A percentile compares a stretch with the other conserved stretches of the same genome.
Evolutionary conservation across 352 stramenopile species (phyloP).

Genomic region (Achlya hypogyna): DNA sequence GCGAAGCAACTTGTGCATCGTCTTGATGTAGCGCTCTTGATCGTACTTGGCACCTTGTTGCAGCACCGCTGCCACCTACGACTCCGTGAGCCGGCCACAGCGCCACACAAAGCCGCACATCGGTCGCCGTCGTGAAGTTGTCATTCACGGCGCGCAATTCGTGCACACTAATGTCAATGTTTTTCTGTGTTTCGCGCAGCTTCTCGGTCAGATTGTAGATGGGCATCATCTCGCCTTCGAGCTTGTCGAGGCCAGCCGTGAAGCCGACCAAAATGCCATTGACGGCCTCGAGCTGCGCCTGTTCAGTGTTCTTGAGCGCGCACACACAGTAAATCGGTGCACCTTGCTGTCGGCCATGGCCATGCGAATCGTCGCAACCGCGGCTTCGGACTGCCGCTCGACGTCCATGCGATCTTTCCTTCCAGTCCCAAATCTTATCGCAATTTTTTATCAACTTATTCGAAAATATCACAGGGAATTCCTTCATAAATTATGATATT

Average conservation of each 20-base stretch:
- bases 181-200: slow-evolving; percentile 70
- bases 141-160: slow-evolving; percentile 60
- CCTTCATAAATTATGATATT: too few species aligned
- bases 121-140: slow-evolving; percentile 60
- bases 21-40: slow-evolving; percentile 52
- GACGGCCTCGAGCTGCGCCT: slow-evolving; percentile 34
- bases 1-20: slow-evolving; percentile 56
- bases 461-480: too few species aligned
- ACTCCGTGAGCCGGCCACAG: too few species aligned
- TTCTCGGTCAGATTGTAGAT: slow-evolving; percentile 80
- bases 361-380: slow-evolving; percentile 50
- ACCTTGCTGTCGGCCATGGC: slow-evolving; percentile 60
- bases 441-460: too few species aligned
- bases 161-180: slow-evolving; percentile 71
- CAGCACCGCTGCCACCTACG: slow-evolving; percentile 55
- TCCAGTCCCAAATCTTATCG: too few species aligned
- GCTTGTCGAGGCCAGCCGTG: slow-evolving; percentile 5
- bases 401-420: slow-evolving; percentile 41
- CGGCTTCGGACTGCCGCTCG: slow-evolving; percentile 36
- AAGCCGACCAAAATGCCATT: slow-evolving; percentile 57
- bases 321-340: not conserved
- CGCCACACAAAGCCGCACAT: slow-evolving; percentile 41
- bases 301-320: too few species aligned
- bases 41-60: slow-evolving; percentile 64
- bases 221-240: slow-evolving; percentile 67